A percentile compares a stretch with the other conserved stretches of the same genome.
These are phyloP conservation scores for Gliomastix tumulicola DNA, from an alignment of 2,329 filamentous ascomycete genomes.

Conservation along the genomic window DNA sequence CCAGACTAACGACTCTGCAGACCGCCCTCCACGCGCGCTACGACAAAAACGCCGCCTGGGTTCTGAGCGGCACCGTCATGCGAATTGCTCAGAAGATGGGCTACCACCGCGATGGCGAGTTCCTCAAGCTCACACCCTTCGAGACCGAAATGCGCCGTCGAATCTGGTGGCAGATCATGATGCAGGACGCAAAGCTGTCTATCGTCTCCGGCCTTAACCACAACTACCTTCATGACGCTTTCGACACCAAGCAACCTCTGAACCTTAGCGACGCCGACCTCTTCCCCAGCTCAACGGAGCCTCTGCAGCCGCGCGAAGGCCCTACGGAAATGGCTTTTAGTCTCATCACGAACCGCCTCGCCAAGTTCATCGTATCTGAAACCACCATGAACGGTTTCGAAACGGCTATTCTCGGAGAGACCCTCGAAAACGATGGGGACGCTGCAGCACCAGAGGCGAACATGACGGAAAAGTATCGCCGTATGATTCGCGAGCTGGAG, in stretches of 20 bases:
- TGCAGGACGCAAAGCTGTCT: constrained; percentile 50
- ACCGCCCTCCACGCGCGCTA: constrained; percentile 50
- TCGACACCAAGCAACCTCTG: constrained; percentile 48
- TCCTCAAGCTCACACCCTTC: constrained; percentile 49
- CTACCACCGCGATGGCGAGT: constrained; percentile 54
- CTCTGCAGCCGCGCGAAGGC: constrained; percentile 43
- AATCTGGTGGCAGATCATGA: constrained; percentile 59
- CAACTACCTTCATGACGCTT: constrained; percentile 41
- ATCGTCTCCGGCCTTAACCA: constrained; percentile 50
- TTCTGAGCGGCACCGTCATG: constrained; percentile 52
- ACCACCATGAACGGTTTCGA: constrained; percentile 33
- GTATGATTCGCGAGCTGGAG: constrained; percentile 33
- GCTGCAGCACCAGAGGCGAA: constrained; percentile 6
- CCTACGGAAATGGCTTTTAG: constrained; percentile 57
- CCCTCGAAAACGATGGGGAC: constrained; percentile 10
- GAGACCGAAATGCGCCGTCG: constrained; percentile 62
- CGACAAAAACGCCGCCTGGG: constrained; percentile 52
- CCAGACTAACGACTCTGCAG: too few relatives aligned
- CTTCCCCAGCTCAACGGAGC: constrained; percentile 43
- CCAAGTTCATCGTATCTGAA: constrained; percentile 36
- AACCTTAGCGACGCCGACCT: constrained; percentile 56
- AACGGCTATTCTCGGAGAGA: constrained; percentile 36
- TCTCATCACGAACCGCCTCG: constrained; percentile 41
- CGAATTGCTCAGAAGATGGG: constrained; percentile 63
- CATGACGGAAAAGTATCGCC: constrained; percentile 32